phyloP scores from a whole-genome alignment of 2,329 filamentous ascomycete species.

The Aspergillus piperis region DNA sequence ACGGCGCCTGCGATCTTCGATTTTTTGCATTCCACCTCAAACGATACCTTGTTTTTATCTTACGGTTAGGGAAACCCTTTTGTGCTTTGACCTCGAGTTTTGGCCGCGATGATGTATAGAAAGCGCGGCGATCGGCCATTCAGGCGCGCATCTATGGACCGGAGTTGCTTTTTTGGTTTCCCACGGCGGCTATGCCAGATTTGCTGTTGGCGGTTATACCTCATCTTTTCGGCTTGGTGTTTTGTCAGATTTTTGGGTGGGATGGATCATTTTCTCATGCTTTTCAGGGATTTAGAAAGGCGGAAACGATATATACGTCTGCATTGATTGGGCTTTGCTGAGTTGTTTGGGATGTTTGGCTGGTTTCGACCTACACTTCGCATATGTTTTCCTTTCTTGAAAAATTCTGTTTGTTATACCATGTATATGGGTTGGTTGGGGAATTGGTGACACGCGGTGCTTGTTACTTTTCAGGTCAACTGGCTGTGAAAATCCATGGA shows the following conservation, averaged over 20 bases:
- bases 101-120: slow-evolving; percentile 45
- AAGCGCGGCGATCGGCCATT: slow-evolving; percentile 39
- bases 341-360: slow-evolving; percentile 36
- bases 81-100: slow-evolving; percentile 31
- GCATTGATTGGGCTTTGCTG: slow-evolving; percentile 45
- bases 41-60: slow-evolving; percentile 41
- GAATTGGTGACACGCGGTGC: slow-evolving; percentile 33
- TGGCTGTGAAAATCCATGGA: slow-evolving; percentile 39
- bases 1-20: slow-evolving; percentile 45
- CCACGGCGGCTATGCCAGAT: slow-evolving; percentile 34
- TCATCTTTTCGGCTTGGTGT: slow-evolving; percentile 31
- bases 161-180: slow-evolving; percentile 40
- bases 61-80: slow-evolving; percentile 39
- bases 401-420: slow-evolving; percentile 23
- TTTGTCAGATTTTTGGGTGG: slow-evolving; percentile 34
- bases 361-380: slow-evolving; percentile 23
- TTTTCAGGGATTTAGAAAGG: slow-evolving; percentile 45
- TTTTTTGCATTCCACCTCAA: slow-evolving; percentile 36
- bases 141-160: slow-evolving; percentile 36
- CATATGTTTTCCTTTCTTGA: slow-evolving; percentile 29
- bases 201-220: slow-evolving; percentile 27
- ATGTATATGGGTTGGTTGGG: slow-evolving; percentile 37
- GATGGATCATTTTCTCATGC: slow-evolving; percentile 35
- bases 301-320: slow-evolving; percentile 50
- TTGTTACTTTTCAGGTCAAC: slow-evolving; percentile 31